Evolutionary conservation across 2,329 filamentous ascomycete genomes (phyloP), one percentile per base, ranked within the genome.

Genomic region (Nothophaeocryptopus gaeumannii): DNA sequence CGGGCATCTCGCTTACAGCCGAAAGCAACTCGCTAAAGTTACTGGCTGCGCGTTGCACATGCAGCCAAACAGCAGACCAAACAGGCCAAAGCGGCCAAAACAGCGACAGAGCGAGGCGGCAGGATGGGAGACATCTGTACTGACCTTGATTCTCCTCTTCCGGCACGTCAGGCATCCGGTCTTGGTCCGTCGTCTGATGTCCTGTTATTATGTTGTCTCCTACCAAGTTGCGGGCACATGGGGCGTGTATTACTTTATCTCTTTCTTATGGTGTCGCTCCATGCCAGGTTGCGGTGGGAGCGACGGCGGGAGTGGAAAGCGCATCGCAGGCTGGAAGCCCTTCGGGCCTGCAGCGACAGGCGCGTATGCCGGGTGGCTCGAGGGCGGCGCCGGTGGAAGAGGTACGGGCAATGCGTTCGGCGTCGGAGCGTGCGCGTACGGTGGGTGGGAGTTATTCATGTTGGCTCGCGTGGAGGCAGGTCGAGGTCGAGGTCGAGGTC

Each of bases 61-160:
- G 20, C 4, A 26, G 4, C 7, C 20, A 3, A 26, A 26, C 20
- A 26, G 7, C 20, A 26, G 20, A 26, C 20, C 20, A 26, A 26
- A 26, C 20, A 26, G 20, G 20, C 20, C 20, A 26, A 26, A 7
- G 4, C 3, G 20, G 20, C 20, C 20, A 26, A 26, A 26, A 7
- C 20, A 7, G 20, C 20, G 20, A 13, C 13, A 20, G 41, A 26
- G 20, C 20, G 4, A 26, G 7, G 20, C 20, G 7, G 20, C 20
- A 26, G 20, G 20, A 26, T 26, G 20, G 20, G 20, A 26, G 20
- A 3, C 20, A 26, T 39, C 29, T 7, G 38, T 51, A 73, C 79
- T 70, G 46, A 88, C 85, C 83, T 88, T 88, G 70, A 88, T 88
- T 72, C 85, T 76, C 61, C 85, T 76, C 60, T 77, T 77, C 56